phyloP scores from a whole-genome alignment of 768 basidiomycete species.

The Leucocoprinus sp. region DNA sequence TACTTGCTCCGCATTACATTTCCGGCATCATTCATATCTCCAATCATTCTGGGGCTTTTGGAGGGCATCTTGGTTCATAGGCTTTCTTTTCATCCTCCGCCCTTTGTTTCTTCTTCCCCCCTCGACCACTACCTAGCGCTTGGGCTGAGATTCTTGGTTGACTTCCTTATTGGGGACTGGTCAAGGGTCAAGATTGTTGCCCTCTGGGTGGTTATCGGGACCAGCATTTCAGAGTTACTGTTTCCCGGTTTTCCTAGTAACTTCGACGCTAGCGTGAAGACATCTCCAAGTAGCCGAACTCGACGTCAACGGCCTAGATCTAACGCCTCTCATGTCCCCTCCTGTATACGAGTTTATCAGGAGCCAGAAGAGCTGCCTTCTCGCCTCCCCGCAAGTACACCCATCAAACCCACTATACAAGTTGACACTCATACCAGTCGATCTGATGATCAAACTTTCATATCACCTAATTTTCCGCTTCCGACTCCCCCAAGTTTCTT shows the following conservation, averaged over 20 bases:
- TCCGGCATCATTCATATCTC: conserved; percentile 21
- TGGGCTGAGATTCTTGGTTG: conserved; percentile 33
- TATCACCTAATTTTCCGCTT: conserved; percentile 15
- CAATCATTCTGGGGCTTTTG: conserved; percentile 34
- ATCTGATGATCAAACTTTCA: neutral
- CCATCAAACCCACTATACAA: conserved; percentile 16
- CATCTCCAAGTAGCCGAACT: conserved; percentile 11
- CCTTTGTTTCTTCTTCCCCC: conserved; percentile 20
- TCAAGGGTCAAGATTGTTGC: conserved; percentile 26
- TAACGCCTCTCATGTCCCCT: conserved; percentile 22
- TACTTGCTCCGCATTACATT: conserved; percentile 22
- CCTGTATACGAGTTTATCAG: conserved; percentile 25
- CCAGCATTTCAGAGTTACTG: conserved; percentile 24
- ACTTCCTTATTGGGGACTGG: conserved; percentile 29
- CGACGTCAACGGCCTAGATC: conserved; percentile 22
- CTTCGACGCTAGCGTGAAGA: conserved; percentile 14
- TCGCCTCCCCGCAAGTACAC: conserved; percentile 14
- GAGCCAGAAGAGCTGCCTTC: conserved; percentile 14
- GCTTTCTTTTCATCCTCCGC: conserved; percentile 32
- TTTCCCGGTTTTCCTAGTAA: conserved; percentile 17
- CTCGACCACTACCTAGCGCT: conserved; percentile 35
- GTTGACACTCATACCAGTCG: conserved; percentile 11
- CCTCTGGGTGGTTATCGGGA: conserved; percentile 29
- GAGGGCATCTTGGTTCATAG: conserved; percentile 37
- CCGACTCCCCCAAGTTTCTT: conserved; percentile 33